Base-by-base conservation (phyloP, 306 rosid genomes). In the Fragaria iinumae region DNA sequence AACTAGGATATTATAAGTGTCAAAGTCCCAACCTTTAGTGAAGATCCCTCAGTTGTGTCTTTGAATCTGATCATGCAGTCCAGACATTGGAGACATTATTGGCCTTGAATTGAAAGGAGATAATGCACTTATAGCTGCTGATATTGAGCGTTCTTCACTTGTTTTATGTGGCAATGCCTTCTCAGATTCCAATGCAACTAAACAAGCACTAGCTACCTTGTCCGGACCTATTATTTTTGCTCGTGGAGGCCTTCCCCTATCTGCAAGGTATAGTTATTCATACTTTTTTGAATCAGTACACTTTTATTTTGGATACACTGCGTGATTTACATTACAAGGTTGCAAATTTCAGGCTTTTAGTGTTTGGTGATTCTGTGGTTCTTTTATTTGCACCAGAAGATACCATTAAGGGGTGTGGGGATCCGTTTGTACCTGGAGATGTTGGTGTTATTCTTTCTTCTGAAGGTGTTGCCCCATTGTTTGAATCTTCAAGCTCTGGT, bases 141-240 rank as follows among this genome's bases (percentile, higher is more conserved):
- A 87, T 69, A 50, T 87, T 64, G 85, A 82, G 64, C 79, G 80
- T 56, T 84, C 85, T 38, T 82, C 83, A 67, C 86, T 87, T 12
- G 73, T 87, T 67, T 72, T 87, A 82, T 87, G 87, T 68, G 87
- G 88, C 59, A 77, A 80, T 45, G 87, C 87, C n/a, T 87, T 87
- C 74, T 75, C 62, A 13, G 87, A 84, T 82, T 48, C 64, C 38
- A 68, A 62, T 76, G 80, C 69, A 65, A 75, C 68, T 71, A 87
- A 82, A 81, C 60, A 84, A 75, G 81, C 87, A 67, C 83, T 87
- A 11, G 68, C 73, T 69, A 70, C 82, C 70, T 80, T 87, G 83
- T 72, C 82, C 74, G 88, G 77, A 57, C 85, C 80, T 41, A 71
- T 87, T 60, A 80, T 87, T 74, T 67, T 66, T 68, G 85, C 88